Conservation (phyloP, 768 basidiomycete genomes). For the Floccularia luteovirens region DNA sequence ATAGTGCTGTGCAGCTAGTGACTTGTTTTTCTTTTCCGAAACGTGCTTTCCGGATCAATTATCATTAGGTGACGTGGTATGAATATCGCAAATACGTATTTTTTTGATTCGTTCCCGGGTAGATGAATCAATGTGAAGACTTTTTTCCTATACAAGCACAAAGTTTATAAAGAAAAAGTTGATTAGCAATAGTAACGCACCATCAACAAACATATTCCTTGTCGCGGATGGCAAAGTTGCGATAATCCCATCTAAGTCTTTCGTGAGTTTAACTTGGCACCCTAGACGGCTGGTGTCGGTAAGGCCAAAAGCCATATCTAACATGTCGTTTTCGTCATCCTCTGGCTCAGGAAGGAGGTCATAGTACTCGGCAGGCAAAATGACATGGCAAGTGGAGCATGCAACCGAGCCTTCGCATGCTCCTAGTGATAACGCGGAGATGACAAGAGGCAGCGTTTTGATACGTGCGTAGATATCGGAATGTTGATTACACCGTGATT, state of each 20-base stretch:
- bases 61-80: background rate
- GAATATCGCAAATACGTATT: background rate
- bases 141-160: background rate
- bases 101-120: background rate
- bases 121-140: background rate
- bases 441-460: background rate
- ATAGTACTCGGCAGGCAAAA: slow-evolving; percentile 74
- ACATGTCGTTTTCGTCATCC: slow-evolving; percentile 98
- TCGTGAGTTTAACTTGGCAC: slow-evolving; percentile 72
- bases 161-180: background rate
- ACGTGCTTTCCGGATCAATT: background rate
- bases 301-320: slow-evolving; percentile 95
- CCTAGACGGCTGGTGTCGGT: slow-evolving; percentile 87
- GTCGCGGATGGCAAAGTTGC: slow-evolving; percentile 88
- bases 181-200: slow-evolving; percentile 29
- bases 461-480: slow-evolving; percentile 1
- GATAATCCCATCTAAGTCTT: slow-evolving; percentile 77
- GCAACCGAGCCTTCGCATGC: slow-evolving; percentile 97
- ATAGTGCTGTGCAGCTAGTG: too few relatives aligned
- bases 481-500: background rate
- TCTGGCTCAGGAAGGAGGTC: slow-evolving; percentile 87
- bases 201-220: slow-evolving; percentile 96
- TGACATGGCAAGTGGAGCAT: slow-evolving; percentile 96
- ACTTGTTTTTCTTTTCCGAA: background rate
- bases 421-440: slow-evolving; percentile 37